A percentile compares a stretch with the other conserved stretches of the same genome.
These are phyloP conservation scores for Microcos paniculata DNA, from an alignment of 345 rosid genomes.

Conservation along the genomic window DNA sequence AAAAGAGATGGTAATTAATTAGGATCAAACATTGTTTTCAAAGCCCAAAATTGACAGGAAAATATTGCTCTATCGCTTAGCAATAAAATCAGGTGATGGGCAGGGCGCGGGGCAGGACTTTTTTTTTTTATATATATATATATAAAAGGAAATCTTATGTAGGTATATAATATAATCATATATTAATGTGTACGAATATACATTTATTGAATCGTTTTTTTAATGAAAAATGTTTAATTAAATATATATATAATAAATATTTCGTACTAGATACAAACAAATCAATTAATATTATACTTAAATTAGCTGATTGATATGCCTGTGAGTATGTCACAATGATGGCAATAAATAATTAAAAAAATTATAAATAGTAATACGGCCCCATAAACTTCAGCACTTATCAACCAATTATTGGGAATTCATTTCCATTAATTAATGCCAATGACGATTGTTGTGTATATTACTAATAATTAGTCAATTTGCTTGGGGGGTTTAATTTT, in stretches of 20 bases:
- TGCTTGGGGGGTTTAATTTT: too few relatives aligned
- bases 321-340: neutral
- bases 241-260: neutral
- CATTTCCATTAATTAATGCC: constrained; percentile 4
- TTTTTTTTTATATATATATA: neutral
- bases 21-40: neutral
- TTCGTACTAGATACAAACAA: neutral
- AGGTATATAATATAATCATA: neutral
- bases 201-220: neutral
- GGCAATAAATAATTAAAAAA: neutral
- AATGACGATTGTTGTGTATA: neutral
- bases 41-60: neutral
- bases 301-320: neutral
- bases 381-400: constrained; percentile 4
- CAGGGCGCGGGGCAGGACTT: neutral
- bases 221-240: neutral
- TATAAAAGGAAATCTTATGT: neutral
- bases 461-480: neutral
- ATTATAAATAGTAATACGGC: constrained; percentile 11
- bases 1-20: neutral
- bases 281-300: neutral
- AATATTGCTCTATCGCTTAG: neutral
- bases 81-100: neutral
- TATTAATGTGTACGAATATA: too few relatives aligned
- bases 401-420: constrained; percentile 14